These are phyloP conservation scores for Hanseniaspora thailandica DNA, from an alignment of 805 yeast genomes.

Conservation along the genomic window DNA sequence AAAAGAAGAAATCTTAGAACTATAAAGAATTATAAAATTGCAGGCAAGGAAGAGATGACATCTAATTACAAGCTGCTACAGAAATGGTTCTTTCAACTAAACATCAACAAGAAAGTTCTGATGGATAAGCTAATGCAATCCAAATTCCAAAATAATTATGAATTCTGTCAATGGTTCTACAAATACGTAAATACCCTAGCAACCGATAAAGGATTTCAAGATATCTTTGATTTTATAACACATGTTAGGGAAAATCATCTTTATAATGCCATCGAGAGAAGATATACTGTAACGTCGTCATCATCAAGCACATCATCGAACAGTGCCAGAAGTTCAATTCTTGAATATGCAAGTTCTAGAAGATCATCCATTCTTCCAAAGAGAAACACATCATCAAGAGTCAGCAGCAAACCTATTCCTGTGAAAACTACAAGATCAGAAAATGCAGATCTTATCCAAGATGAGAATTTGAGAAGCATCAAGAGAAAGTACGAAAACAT, in stretches of 20 bases:
- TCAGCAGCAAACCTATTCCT: not conserved
- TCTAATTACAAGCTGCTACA: conserved; percentile 81
- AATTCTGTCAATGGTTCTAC: conserved; percentile 86
- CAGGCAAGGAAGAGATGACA: conserved; percentile 59
- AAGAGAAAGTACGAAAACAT: conserved; percentile 45
- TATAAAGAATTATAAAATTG: conserved; percentile 25
- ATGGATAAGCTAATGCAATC: conserved; percentile 77
- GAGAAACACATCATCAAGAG: not conserved
- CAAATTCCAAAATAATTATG: conserved; percentile 85
- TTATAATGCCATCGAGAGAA: conserved; percentile 58
- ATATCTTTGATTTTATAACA: not conserved
- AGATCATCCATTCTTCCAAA: conserved; percentile 4
- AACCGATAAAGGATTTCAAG: not conserved
- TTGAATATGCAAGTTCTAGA: not conserved
- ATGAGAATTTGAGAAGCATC: conserved; percentile 25
- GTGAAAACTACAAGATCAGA: not conserved
- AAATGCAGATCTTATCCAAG: not conserved
- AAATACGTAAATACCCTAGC: conserved; percentile 33
- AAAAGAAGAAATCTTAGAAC: not conserved
- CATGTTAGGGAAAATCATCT: conserved; percentile 42
- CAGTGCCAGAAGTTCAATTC: not conserved
- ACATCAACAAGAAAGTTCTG: conserved; percentile 61
- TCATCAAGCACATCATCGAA: conserved; percentile 7
- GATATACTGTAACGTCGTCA: conserved; percentile 27
- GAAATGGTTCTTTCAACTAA: conserved; percentile 58